phyloP scores from a whole-genome alignment of 2,329 filamentous ascomycete genomes.

The Blumeria graminis region DNA sequence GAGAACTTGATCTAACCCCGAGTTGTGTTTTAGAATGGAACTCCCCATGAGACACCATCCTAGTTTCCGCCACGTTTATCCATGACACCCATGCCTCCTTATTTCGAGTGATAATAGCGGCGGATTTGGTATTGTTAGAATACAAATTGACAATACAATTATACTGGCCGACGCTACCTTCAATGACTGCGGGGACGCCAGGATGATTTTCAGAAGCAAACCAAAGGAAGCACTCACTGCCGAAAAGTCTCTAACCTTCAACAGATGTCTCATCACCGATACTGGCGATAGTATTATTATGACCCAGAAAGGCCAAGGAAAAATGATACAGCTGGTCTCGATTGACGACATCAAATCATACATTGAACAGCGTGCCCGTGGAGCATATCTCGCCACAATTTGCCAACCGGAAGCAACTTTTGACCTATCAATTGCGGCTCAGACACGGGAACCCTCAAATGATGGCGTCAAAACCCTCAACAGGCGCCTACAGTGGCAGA shows the following conservation, averaged over 20 bases:
- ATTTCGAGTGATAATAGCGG: neutral
- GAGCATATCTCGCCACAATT: too few relatives aligned
- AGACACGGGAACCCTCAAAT: too few relatives aligned
- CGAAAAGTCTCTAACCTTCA: neutral
- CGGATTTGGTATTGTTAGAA: neutral
- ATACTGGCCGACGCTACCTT: neutral
- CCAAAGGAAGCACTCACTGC: neutral
- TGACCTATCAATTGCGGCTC: too few relatives aligned
- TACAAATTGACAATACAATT: neutral
- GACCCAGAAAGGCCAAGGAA: constrained; percentile 1
- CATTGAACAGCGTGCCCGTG: too few relatives aligned
- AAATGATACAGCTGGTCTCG: neutral
- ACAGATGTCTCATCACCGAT: neutral
- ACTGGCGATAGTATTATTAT: neutral
- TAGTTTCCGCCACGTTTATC: too few relatives aligned
- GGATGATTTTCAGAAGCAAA: neutral
- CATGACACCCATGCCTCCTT: neutral
- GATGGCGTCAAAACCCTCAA: neutral
- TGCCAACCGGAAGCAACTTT: too few relatives aligned
- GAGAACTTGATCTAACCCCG: too few relatives aligned
- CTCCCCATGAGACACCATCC: too few relatives aligned
- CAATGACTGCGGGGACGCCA: neutral
- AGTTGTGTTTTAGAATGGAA: too few relatives aligned
- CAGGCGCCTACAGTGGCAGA: neutral
- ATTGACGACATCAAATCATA: too few relatives aligned